Conservation (phyloP, 129 eudicot species). For the Chrysanthemum makinoi region DNA sequence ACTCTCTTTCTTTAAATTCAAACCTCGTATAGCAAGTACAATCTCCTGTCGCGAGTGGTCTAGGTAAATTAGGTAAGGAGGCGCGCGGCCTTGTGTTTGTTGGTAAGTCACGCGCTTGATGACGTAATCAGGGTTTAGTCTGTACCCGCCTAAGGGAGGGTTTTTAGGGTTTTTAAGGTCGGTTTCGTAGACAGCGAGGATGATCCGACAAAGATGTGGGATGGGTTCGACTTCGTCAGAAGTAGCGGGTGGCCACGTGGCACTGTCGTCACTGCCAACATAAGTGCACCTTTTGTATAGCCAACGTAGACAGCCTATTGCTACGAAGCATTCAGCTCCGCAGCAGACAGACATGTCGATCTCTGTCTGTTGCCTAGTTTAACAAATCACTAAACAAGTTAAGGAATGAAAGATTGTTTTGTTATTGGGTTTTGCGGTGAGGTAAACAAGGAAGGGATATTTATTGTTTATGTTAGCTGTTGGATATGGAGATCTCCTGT, state of each 20-base stretch:
- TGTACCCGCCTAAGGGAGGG: conserved; percentile 56
- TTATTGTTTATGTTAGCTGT: not conserved
- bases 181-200: conserved; percentile 73
- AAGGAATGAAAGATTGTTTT: not conserved
- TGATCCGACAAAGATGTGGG: conserved; percentile 75
- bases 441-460: conserved; percentile 21
- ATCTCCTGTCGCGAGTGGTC: conserved; percentile 63
- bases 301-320: conserved; percentile 77
- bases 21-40: conserved; percentile 72
- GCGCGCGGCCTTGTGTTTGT: conserved; percentile 65
- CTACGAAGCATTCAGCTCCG: conserved; percentile 76
- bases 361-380: not conserved
- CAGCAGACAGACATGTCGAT: conserved; percentile 64
- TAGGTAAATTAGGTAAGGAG: conserved; percentile 68
- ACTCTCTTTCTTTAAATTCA: conserved; percentile 57
- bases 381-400: too few relatives aligned
- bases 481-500: not conserved
- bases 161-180: conserved; percentile 56
- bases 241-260: conserved; percentile 81
- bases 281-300: conserved; percentile 87
- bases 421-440: not conserved
- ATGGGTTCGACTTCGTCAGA: conserved; percentile 61
- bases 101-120: conserved; percentile 73
- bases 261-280: conserved; percentile 80
- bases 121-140: conserved; percentile 67